Evolutionary conservation across 1,284 basidiomycete genomes (phyloP).

Genomic region (Heterobasidion parviporum): DNA sequence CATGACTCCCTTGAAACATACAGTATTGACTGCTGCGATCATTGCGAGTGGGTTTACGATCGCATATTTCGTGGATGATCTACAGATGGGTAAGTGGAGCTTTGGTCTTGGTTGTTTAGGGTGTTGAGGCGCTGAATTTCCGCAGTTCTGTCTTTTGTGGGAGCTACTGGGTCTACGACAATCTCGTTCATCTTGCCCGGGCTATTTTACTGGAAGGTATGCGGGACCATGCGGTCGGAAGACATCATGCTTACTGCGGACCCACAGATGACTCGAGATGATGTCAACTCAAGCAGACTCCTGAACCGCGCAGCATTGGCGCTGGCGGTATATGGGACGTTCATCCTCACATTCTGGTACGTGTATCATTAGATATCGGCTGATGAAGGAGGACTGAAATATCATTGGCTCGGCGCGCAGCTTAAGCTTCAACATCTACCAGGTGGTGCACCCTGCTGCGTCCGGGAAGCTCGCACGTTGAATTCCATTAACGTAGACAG

Average conservation of each 20-base stretch:
- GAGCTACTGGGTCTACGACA: conserved; percentile 92
- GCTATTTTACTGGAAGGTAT: conserved; percentile 74
- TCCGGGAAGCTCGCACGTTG: neutral
- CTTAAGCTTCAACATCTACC: conserved; percentile 70
- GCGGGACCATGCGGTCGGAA: conserved; percentile 7
- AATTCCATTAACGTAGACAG: neutral
- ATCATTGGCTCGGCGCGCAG: conserved; percentile 25
- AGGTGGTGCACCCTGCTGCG: conserved; percentile 27
- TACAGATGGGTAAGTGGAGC: conserved; percentile 65
- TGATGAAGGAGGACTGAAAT: conserved; percentile 7
- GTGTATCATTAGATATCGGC: conserved; percentile 17
- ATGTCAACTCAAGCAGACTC: conserved; percentile 46
- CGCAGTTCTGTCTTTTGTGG: conserved; percentile 90
- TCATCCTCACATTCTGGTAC: conserved; percentile 83
- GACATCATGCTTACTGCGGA: conserved; percentile 10
- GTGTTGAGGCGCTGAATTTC: neutral
- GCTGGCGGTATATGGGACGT: conserved; percentile 70
- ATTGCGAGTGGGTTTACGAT: conserved; percentile 66
- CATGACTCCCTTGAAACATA: conserved; percentile 70
- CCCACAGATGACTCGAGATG: conserved; percentile 59
- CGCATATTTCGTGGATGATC: conserved; percentile 77
- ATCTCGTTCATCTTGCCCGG: conserved; percentile 97
- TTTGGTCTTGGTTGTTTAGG: neutral
- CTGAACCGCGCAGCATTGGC: conserved; percentile 59
- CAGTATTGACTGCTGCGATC: conserved; percentile 67